Conservation (phyloP, 2,329 filamentous ascomycete genomes). For the Parascedosporium putredinis region DNA sequence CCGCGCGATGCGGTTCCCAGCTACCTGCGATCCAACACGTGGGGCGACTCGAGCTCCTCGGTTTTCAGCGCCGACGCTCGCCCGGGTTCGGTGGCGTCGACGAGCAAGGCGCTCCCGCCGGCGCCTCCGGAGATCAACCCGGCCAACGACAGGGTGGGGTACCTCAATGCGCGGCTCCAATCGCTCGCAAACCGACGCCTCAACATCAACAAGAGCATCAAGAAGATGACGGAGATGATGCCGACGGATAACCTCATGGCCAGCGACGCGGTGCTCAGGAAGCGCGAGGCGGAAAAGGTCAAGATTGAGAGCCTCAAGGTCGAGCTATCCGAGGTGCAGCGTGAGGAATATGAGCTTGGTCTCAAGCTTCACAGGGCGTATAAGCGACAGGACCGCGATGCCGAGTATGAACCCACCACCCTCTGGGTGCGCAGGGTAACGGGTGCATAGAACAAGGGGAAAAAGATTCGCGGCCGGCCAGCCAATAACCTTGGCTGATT, state of each 20-base stretch:
- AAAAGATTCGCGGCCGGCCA: too few relatives aligned
- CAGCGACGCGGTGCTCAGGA: conserved; percentile 50
- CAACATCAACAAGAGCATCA: conserved; percentile 63
- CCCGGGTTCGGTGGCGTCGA: conserved; percentile 17
- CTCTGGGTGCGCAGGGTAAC: conserved; percentile 75
- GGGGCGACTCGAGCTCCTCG: not conserved
- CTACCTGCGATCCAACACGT: not conserved
- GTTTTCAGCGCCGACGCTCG: not conserved
- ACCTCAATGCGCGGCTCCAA: conserved; percentile 55
- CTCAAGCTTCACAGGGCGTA: conserved; percentile 64
- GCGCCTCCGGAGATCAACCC: conserved; percentile 47
- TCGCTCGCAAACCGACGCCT: conserved; percentile 55
- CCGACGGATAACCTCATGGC: conserved; percentile 59
- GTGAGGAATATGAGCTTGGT: conserved; percentile 70
- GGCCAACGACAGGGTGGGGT: conserved; percentile 53
- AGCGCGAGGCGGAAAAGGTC: conserved; percentile 45
- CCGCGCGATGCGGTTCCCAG: not conserved
- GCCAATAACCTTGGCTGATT: not conserved
- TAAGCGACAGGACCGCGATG: conserved; percentile 62
- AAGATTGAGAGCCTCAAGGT: conserved; percentile 56
- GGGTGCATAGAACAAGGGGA: conserved; percentile 14
- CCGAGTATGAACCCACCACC: conserved; percentile 52
- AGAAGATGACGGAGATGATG: conserved; percentile 70
- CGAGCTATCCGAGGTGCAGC: conserved; percentile 62
- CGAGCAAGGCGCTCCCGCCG: conserved; percentile 49